A percentile compares a stretch with the other conserved stretches of the same genome.
Conservation (phyloP, 441 rosid species). For the Eruca vesicaria region DNA sequence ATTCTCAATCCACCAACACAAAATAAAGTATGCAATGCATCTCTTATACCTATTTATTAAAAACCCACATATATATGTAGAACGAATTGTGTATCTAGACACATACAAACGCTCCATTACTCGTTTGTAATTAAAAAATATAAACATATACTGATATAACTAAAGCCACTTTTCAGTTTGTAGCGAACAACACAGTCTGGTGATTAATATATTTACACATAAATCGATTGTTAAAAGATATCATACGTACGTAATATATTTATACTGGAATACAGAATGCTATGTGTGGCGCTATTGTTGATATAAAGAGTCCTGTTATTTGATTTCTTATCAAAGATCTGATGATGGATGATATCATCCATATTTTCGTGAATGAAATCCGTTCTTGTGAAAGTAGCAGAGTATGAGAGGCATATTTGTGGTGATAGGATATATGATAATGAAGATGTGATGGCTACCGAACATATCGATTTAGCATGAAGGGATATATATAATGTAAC, state of each 20-base stretch:
- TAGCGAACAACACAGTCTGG: neutral
- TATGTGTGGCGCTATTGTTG: neutral
- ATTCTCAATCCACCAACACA: conserved; percentile 29
- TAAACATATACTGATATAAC: neutral
- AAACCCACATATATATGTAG: neutral
- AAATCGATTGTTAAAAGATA: neutral
- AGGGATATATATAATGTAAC: neutral
- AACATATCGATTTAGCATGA: neutral
- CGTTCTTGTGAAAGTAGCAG: neutral
- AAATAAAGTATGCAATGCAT: conserved; percentile 8
- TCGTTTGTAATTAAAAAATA: neutral
- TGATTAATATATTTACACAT: neutral
- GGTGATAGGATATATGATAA: neutral
- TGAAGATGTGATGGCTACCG: neutral
- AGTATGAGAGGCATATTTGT: neutral
- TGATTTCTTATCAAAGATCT: neutral
- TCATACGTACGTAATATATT: neutral
- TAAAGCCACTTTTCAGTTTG: neutral
- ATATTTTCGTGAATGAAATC: neutral
- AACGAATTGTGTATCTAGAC: conserved; percentile 27
- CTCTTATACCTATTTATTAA: neutral
- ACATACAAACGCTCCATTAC: conserved; percentile 4
- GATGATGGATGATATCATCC: neutral
- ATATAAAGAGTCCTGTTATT: neutral
- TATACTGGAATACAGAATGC: neutral